Evolutionary conservation across 164 flowering plant genomes (phyloP), one percentile per base, ranked within the genome.

Genomic region (Aristolochia fimbriata): DNA sequence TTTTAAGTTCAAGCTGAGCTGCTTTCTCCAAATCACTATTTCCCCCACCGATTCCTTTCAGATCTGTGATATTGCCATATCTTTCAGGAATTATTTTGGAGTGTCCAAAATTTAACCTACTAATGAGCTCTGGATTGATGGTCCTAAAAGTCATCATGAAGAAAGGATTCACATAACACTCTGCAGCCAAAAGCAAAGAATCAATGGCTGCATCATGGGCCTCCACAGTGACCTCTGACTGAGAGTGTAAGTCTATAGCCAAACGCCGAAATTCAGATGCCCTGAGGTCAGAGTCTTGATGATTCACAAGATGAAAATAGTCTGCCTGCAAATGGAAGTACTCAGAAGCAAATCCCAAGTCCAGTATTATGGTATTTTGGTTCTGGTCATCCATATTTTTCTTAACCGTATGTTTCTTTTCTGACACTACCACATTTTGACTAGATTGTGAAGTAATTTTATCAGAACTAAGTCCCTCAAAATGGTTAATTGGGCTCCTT

Each of bases 111-210:
- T 59, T 73, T 53, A 62, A 62, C 54, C 67, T 62, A 57, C 64
- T 65, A 51, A 51, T 61, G 71, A 66, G 62, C 54, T 65, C 68
- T 46, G 73, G 48, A 69, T 62, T 58, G 65, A 37, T 37, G 43
- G 58, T 63, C 62, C 72, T 73, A 60, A 70, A 76, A 48, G 88
- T 76, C 62, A 61, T 70, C 82, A 83, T 65, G 67, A 87, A 85
- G 73, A 76, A 85, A 19, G 96, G 97, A 73, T 86, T 86, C 23
- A 88, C 75, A 71, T 84, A 81, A 73, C 97, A 91, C 71, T 91
- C 97, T 43, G 97, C 96, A 30, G 96, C 91, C 75, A 87, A 75
- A 60, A 91, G 93, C 69, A 91, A 76, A 57, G 97, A 84, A 79
- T 91, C 97, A 43, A 91, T 70, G 56, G 93, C 84, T 64, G 88